phyloP scores from a whole-genome alignment of 2,329 filamentous ascomycete species.

The Ophiocordyceps camponoti-leonardi region DNA sequence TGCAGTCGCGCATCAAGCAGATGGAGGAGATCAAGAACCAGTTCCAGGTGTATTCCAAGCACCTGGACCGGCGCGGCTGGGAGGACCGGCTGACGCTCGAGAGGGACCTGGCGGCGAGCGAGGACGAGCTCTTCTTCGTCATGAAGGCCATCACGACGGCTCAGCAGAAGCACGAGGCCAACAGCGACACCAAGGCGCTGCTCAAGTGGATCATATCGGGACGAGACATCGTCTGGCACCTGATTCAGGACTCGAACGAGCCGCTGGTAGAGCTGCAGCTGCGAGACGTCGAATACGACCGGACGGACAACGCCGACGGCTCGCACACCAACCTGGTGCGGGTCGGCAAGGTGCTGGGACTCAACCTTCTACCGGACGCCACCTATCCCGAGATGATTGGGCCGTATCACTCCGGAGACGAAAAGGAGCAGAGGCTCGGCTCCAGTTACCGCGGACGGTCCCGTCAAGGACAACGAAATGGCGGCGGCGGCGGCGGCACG shows the following conservation, averaged over 20 bases:
- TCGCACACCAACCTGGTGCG: conserved; percentile 89
- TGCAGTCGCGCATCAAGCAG: conserved; percentile 85
- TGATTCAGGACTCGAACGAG: conserved; percentile 73
- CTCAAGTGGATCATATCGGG: conserved; percentile 89
- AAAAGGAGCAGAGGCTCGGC: conserved; percentile 18
- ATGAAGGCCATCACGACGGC: conserved; percentile 99
- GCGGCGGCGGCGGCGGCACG: conserved; percentile 24
- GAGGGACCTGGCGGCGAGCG: conserved; percentile 71
- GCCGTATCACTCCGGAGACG: conserved; percentile 60
- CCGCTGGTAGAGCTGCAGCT: conserved; percentile 88
- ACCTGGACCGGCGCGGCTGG: conserved; percentile 79
- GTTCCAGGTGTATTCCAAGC: conserved; percentile 83
- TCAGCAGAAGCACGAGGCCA: conserved; percentile 64
- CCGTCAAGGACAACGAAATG: conserved; percentile 22
- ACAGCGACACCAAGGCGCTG: conserved; percentile 58
- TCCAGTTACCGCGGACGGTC: conserved; percentile 2
- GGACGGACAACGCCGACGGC: conserved; percentile 91
- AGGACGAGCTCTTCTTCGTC: conserved; percentile 97
- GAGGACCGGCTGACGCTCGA: conserved; percentile 80
- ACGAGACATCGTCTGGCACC: conserved; percentile 91
- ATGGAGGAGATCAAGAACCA: conserved; percentile 92
- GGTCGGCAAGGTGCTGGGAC: conserved; percentile 70
- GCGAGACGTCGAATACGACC: conserved; percentile 78
- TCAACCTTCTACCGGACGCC: conserved; percentile 79
- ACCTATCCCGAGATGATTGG: conserved; percentile 93